Evolutionary conservation across 495 filamentous ascomycete genomes (phyloP).

Genomic region (Podospora comata): DNA sequence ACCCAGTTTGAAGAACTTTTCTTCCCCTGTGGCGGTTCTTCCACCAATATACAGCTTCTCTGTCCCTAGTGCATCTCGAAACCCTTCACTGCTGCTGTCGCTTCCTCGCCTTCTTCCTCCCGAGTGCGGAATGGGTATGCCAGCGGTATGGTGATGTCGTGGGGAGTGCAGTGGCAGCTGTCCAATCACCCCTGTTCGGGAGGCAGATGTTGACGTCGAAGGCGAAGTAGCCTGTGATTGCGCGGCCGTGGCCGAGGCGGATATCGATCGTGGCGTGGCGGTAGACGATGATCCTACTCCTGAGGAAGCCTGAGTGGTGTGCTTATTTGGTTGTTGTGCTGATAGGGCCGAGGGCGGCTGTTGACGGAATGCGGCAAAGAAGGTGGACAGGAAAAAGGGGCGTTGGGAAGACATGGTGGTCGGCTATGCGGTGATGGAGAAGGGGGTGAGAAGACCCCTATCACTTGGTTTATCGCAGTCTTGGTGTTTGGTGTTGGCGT

Average conservation of each 20-base stretch:
- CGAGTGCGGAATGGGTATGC: slow-evolving; percentile 38
- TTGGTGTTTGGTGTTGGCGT: background rate
- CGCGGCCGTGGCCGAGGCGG: slow-evolving; percentile 32
- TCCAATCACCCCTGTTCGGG: slow-evolving; percentile 40
- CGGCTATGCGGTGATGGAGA: background rate
- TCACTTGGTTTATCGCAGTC: background rate
- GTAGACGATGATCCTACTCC: slow-evolving; percentile 31
- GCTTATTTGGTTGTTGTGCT: slow-evolving; percentile 43
- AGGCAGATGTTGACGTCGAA: slow-evolving; percentile 33
- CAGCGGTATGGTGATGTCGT: slow-evolving; percentile 35
- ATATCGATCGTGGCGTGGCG: slow-evolving; percentile 18
- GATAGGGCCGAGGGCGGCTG: slow-evolving; percentile 36
- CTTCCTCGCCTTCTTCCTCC: slow-evolving; percentile 61
- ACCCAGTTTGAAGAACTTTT: slow-evolving; percentile 74
- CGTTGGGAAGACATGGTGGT: slow-evolving; percentile 67
- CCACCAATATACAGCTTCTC: slow-evolving; percentile 90
- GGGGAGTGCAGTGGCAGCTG: slow-evolving; percentile 46
- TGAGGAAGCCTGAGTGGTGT: slow-evolving; percentile 33
- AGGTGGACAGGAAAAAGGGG: slow-evolving; percentile 76
- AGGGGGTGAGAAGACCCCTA: background rate
- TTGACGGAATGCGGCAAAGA: slow-evolving; percentile 77
- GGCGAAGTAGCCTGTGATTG: slow-evolving; percentile 24
- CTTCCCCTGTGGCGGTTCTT: slow-evolving; percentile 77
- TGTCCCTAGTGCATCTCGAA: slow-evolving; percentile 68
- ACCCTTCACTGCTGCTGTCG: slow-evolving; percentile 73